Evolutionary conservation across 2,329 filamentous ascomycete species (phyloP), one percentile per base, ranked within the genome.

Genomic region (Penicillium sp.): DNA sequence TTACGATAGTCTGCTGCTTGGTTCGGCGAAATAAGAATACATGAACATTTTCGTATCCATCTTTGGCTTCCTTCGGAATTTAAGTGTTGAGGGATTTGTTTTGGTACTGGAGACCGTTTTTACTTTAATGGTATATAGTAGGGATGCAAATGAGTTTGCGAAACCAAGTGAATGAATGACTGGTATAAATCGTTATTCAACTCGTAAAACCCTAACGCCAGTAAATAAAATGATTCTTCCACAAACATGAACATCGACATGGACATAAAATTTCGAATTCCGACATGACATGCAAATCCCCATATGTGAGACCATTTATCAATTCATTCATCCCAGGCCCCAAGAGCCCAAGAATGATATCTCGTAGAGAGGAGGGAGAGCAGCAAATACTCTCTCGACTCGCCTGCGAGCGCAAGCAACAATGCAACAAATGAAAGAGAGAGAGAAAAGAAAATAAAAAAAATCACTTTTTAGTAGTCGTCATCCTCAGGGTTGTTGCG

Each of bases 381-480:
- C 29, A 30, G 49, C 46, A 45, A 23, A 55, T 23, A 30, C 44
- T 30, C 44, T 47, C 56, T 27, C 39, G 44, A 61, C 59, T 59
- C 59, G 57, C 59, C 59, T 55, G 63, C 58, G 56, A 59, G 61
- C 53, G 56, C 51, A 61, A 57, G 45, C 26, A 53, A 44, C 46
- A 52, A 57, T 51, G 48, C 50, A 59, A 58, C 51, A 51, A 38
- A n/a, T n/a, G n/a, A n/a, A n/a, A n/a, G n/a, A 42, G 39, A 41
- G 51, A 50, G 38, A 39, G 0, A 38, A 23, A 48, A 32, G 23
- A 41, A 39, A 53, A 49, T 55, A 53, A 52, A 51, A 41, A 56
- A 55, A 39, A 52, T 59, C 61, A 67, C 64, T 61, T 60, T 66
- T 50, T 63, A 69, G 49, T 66, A 66, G 46, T 71, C 70, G 29